These are phyloP conservation scores for Colletotrichum falcatum DNA, from an alignment of 2,329 filamentous ascomycete species.

Conservation along the genomic window DNA sequence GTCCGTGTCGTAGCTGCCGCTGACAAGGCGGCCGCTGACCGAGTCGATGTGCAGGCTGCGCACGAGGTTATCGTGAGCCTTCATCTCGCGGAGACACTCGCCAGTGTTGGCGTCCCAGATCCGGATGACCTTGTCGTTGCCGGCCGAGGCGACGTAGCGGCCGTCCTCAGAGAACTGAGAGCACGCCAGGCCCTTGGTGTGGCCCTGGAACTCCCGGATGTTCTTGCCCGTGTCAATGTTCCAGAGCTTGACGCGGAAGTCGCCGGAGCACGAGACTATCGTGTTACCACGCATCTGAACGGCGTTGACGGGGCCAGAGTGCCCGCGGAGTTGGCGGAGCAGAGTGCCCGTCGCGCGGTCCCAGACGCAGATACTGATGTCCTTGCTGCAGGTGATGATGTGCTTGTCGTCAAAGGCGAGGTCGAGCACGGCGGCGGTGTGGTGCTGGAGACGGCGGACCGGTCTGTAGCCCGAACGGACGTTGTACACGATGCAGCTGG, in stretches of 20 bases:
- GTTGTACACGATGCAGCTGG: constrained; percentile 91
- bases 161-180: constrained; percentile 97
- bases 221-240: constrained; percentile 90
- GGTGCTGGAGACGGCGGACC: constrained; percentile 80
- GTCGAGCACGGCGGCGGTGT: constrained; percentile 91
- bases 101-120: constrained; percentile 96
- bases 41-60: constrained; percentile 92
- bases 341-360: constrained; percentile 82
- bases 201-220: constrained; percentile 89
- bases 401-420: constrained; percentile 92
- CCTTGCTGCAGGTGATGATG: constrained; percentile 98
- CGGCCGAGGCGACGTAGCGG: constrained; percentile 91
- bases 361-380: constrained; percentile 94
- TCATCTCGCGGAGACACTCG: constrained; percentile 82
- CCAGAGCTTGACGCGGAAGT: constrained; percentile 95
- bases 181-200: constrained; percentile 93
- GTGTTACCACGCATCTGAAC: constrained; percentile 95
- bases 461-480: constrained; percentile 83
- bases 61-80: constrained; percentile 87
- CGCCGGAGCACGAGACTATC: constrained; percentile 92
- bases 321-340: constrained; percentile 83
- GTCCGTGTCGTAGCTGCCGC: constrained; percentile 93
- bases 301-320: constrained; percentile 93
- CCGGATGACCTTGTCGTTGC: constrained; percentile 95
- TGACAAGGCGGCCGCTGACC: constrained; percentile 86